Conservation (phyloP, 2,329 filamentous ascomycete genomes). For the Ceratocystis albifundus region DNA sequence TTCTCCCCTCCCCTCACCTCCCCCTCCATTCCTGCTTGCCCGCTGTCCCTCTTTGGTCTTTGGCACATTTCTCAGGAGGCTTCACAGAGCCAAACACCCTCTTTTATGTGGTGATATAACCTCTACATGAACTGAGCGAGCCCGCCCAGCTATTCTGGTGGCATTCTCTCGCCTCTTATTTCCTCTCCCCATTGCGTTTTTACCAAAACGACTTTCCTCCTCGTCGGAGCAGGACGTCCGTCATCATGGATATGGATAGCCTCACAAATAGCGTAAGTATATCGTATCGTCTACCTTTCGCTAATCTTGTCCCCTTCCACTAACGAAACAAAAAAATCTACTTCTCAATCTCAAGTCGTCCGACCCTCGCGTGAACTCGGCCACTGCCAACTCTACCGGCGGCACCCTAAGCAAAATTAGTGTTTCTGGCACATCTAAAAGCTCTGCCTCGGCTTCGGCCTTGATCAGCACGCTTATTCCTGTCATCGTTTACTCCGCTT, state of each 20-base stretch:
- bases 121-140: neutral
- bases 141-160: neutral
- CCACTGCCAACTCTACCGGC: slow-evolving; percentile 33
- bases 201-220: neutral
- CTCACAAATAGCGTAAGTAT: slow-evolving; percentile 18
- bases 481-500: slow-evolving; percentile 37
- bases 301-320: neutral
- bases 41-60: neutral
- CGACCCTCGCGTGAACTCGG: slow-evolving; percentile 36
- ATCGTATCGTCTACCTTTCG: neutral
- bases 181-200: neutral
- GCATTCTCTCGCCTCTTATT: slow-evolving; percentile 1
- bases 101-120: neutral
- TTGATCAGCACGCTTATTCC: slow-evolving; percentile 44
- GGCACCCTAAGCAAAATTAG: slow-evolving; percentile 32
- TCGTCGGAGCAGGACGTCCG: neutral
- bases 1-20: neutral
- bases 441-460: slow-evolving; percentile 34
- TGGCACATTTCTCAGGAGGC: neutral
- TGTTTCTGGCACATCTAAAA: slow-evolving; percentile 27
- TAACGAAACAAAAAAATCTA: neutral
- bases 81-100: neutral
- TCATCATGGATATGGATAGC: slow-evolving; percentile 12
- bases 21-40: slow-evolving; percentile 5
- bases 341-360: slow-evolving; percentile 21